Evolutionary conservation across 495 filamentous ascomycete genomes (phyloP), one percentile per base, ranked within the genome.

Genomic region (Tuber indicum): DNA sequence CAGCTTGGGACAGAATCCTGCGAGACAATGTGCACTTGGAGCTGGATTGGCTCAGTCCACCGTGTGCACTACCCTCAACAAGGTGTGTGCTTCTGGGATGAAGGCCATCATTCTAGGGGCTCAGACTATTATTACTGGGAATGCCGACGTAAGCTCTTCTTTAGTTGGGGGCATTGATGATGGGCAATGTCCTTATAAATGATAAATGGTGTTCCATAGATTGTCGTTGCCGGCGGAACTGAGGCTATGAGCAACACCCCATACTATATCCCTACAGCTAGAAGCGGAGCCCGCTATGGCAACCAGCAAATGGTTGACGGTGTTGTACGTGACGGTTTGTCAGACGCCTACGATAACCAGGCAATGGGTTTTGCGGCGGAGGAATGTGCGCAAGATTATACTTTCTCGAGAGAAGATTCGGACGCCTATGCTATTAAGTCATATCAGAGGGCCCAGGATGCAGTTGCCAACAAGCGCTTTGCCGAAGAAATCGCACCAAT

Each of bases 181-280:
- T 36, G 43, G 43, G 3, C 72, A 73, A 39, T 66, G 26, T 42
- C 43, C 72, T 73, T 45, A 62, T 39, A n/a, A n/a, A 44, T 73
- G 26, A 36, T 36, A n/a, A 26, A 62, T 36, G 26, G 58, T 8
- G 58, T 36, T 72, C 23, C 45, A 58, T 47, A 79, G 75, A 89
- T 96, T 78, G 90, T 98, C 58, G 91, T 99, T 23, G 96, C 93
- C 66, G 96, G 95, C 81, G 96, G 96, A 76, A 89, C 94, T 76
- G 96, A 99, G 88, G 96, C 93, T 86, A 99, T 99, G 96, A 94
- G 93, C 78, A 98, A 98, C 87, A 88, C 90, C 72, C 96, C 96
- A n/a, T 94, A 98, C 86, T 99, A 99, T 87, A 90, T 97, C 70
- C 93, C 93, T 70, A 91, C 87, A 82, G 87, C 94, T 42, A 92